phyloP scores from a whole-genome alignment of 805 yeast genomes.

The Metschnikowia colocasiae region DNA sequence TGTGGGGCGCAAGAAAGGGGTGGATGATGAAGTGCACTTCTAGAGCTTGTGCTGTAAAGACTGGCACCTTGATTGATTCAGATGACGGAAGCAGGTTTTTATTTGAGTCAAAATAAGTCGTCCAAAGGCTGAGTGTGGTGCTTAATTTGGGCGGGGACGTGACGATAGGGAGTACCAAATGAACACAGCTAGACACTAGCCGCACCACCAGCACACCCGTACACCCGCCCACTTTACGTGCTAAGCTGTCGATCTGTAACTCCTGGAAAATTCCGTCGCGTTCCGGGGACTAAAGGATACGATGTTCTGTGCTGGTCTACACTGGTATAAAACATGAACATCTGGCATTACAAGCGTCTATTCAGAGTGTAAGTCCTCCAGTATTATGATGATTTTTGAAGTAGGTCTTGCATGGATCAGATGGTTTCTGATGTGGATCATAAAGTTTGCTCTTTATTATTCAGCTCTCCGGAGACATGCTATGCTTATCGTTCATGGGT shows the following conservation, averaged over 20 bases:
- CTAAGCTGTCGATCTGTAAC: not conserved
- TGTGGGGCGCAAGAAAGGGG: slow-evolving; percentile 1
- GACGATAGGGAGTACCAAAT: not conserved
- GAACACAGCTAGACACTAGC: slow-evolving; percentile 2
- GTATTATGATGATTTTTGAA: no score
- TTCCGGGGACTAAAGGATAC: no score
- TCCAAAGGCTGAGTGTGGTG: not conserved
- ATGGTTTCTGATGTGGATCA: no score
- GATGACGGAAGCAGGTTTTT: not conserved
- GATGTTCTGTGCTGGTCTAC: no score
- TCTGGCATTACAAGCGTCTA: no score
- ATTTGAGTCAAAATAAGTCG: not conserved
- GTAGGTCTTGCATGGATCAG: no score
- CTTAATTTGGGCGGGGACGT: not conserved
- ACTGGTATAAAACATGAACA: not conserved
- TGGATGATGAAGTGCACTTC: not conserved
- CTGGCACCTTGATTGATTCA: not conserved
- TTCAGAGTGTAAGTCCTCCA: no score
- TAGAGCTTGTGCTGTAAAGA: not conserved
- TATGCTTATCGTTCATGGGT: not conserved
- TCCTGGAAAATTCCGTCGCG: not conserved
- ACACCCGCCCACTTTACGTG: not conserved
- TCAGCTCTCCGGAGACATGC: not conserved
- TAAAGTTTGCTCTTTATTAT: not conserved
- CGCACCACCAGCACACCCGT: slow-evolving; percentile 1